A percentile compares a stretch with the other conserved stretches of the same genome.
These are phyloP conservation scores for Stachybotrys echinatus DNA, from an alignment of 2,329 filamentous ascomycete species.

Conservation along the genomic window DNA sequence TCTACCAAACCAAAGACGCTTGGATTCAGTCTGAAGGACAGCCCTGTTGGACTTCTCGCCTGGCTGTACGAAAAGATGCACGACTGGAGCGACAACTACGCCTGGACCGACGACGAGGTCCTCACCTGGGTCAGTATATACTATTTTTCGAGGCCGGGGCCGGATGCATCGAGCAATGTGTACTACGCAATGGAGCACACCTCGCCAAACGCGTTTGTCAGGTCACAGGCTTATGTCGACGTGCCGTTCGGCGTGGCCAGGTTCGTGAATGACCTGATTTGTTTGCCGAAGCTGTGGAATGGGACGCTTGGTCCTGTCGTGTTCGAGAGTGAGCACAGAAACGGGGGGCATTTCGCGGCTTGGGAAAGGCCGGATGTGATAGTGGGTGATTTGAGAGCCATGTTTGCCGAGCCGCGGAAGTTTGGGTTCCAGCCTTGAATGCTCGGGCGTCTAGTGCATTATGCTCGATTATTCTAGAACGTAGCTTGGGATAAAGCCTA, in stretches of 20 bases:
- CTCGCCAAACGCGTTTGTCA: conserved; percentile 8
- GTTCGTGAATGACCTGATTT: conserved; percentile 53
- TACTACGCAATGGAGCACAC: conserved; percentile 63
- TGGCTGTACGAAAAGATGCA: conserved; percentile 82
- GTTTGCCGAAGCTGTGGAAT: conserved; percentile 50
- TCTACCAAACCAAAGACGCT: conserved; percentile 70
- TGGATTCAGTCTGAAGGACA: conserved; percentile 63
- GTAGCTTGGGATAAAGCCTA: too few species aligned
- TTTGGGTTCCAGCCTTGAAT: too few species aligned
- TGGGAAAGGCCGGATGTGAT: conserved; percentile 51
- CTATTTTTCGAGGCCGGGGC: conserved; percentile 63
- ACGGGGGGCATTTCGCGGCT: conserved; percentile 58
- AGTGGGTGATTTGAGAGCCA: conserved; percentile 45
- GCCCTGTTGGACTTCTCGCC: conserved; percentile 63
- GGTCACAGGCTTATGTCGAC: conserved; percentile 20
- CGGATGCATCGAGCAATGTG: conserved; percentile 61
- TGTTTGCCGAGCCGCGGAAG: conserved; percentile 43
- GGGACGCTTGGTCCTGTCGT: conserved; percentile 57
- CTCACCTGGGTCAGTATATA: conserved; percentile 72
- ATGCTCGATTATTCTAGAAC: too few species aligned
- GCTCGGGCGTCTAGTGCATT: too few species aligned
- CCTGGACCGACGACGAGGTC: conserved; percentile 72
- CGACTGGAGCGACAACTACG: conserved; percentile 68
- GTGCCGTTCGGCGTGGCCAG: conserved; percentile 42
- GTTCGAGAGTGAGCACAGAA: conserved; percentile 43